Evolutionary conservation across 805 yeast species (phyloP).

Genomic region (Nakazawaea sp.): DNA sequence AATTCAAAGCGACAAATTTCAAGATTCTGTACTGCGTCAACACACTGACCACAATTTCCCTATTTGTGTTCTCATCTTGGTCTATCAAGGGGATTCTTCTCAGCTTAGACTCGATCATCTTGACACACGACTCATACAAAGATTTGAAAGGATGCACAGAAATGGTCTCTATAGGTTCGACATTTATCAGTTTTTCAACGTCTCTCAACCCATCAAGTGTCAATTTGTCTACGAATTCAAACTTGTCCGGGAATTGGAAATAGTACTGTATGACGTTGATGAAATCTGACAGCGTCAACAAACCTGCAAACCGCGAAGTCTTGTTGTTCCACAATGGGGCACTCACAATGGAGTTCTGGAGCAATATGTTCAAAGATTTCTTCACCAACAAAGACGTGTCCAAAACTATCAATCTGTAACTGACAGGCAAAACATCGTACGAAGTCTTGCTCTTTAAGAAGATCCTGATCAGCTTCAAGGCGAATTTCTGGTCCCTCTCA

Average conservation of each 20-base stretch:
- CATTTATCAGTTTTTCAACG: constrained; percentile 84
- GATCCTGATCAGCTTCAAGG: constrained; percentile 73
- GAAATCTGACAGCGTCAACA: constrained; percentile 86
- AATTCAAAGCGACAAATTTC: constrained; percentile 91
- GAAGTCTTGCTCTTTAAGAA: constrained; percentile 88
- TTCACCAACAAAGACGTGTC: constrained; percentile 89
- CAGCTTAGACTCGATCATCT: constrained; percentile 83
- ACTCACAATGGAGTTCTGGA: constrained; percentile 91
- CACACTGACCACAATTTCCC: constrained; percentile 93
- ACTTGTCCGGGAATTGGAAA: constrained; percentile 80
- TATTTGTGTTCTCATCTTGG: constrained; percentile 82
- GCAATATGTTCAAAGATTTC: constrained; percentile 79
- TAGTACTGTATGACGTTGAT: constrained; percentile 93
- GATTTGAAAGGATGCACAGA: constrained; percentile 89
- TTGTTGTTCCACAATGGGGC: constrained; percentile 96
- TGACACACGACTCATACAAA: constrained; percentile 86
- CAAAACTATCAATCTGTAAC: constrained; percentile 85
- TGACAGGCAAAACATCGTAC: constrained; percentile 93
- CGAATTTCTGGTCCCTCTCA: constrained; percentile 60
- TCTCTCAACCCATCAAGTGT: constrained; percentile 81
- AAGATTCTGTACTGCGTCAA: constrained; percentile 93
- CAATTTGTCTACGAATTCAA: constrained; percentile 79
- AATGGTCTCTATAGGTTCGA: constrained; percentile 75
- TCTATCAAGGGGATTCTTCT: constrained; percentile 93
- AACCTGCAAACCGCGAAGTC: constrained; percentile 87